phyloP scores from a whole-genome alignment of 352 stramenopile genomes.

The Pythium vanterpoolii region DNA sequence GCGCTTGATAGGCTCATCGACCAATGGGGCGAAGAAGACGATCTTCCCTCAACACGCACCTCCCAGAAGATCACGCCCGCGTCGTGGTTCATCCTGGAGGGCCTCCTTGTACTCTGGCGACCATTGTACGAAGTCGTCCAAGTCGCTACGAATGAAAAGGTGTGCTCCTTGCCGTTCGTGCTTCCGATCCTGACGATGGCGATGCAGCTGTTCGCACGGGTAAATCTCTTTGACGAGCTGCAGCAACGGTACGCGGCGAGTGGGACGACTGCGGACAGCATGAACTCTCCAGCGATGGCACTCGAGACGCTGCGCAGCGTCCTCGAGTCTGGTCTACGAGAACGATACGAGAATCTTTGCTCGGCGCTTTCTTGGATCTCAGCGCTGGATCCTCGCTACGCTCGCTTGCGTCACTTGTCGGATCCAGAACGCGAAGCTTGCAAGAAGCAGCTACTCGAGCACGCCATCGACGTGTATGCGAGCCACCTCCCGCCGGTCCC shows the following conservation, averaged over 20 bases:
- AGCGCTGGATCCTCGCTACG: slow-evolving; percentile 42
- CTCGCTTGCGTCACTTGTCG: slow-evolving; percentile 36
- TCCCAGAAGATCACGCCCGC: not conserved
- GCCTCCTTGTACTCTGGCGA: slow-evolving; percentile 33
- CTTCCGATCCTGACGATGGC: slow-evolving; percentile 35
- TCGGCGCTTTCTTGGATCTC: slow-evolving; percentile 36
- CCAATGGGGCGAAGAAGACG: not conserved
- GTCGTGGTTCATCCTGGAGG: slow-evolving; percentile 33
- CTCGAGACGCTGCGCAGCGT: slow-evolving; percentile 19
- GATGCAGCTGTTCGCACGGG: slow-evolving; percentile 28
- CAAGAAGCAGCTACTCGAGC: slow-evolving; percentile 16
- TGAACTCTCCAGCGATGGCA: not conserved
- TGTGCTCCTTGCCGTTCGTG: slow-evolving; percentile 35
- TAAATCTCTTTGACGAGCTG: slow-evolving; percentile 30
- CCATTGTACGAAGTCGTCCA: slow-evolving; percentile 41
- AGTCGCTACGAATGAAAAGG: slow-evolving; percentile 33
- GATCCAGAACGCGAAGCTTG: slow-evolving; percentile 34
- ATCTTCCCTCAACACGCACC: not conserved
- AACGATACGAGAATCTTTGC: slow-evolving; percentile 18
- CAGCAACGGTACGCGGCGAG: slow-evolving; percentile 6
- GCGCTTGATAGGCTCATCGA: slow-evolving; percentile 10
- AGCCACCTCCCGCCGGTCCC: slow-evolving; percentile 24
- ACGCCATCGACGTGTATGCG: slow-evolving; percentile 23
- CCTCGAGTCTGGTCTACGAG: slow-evolving; percentile 9
- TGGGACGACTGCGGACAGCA: not conserved